Evolutionary conservation across 2,329 filamentous ascomycete genomes (phyloP).

Genomic region (Orbilia brochopaga): DNA sequence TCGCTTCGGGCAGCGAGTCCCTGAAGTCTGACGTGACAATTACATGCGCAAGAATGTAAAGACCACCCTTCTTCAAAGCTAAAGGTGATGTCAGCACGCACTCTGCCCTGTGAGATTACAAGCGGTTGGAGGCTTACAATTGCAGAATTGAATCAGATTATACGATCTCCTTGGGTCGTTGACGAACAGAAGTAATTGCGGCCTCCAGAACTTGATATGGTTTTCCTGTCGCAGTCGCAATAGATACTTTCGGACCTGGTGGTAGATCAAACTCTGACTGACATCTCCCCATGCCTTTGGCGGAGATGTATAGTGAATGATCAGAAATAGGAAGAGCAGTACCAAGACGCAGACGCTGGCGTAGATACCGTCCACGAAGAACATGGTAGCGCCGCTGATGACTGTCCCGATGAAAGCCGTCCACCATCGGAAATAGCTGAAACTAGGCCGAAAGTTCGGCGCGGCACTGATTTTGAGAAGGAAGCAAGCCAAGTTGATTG

Average conservation of each 20-base stretch:
- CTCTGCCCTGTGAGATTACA: neutral
- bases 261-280: slow-evolving; percentile 85
- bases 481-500: slow-evolving; percentile 87
- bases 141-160: slow-evolving; percentile 86
- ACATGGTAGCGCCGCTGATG: slow-evolving; percentile 81
- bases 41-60: slow-evolving; percentile 86
- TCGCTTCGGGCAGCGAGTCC: slow-evolving; percentile 77
- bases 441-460: slow-evolving; percentile 85
- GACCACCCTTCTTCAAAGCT: slow-evolving; percentile 78
- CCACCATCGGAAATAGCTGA: slow-evolving; percentile 87
- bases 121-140: slow-evolving; percentile 60
- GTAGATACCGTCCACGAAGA: slow-evolving; percentile 84
- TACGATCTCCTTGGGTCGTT: slow-evolving; percentile 83
- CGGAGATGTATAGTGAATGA: slow-evolving; percentile 84
- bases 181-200: slow-evolving; percentile 79
- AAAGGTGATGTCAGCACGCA: slow-evolving; percentile 20
- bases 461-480: slow-evolving; percentile 84
- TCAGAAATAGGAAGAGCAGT: slow-evolving; percentile 75
- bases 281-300: slow-evolving; percentile 91
- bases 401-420: slow-evolving; percentile 77
- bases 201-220: slow-evolving; percentile 92
- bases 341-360: slow-evolving; percentile 76
- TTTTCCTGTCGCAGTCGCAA: slow-evolving; percentile 77
- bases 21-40: slow-evolving; percentile 85
- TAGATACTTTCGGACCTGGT: slow-evolving; percentile 85